Evolutionary conservation across 1,284 basidiomycete genomes (phyloP), one percentile per base, ranked within the genome.

Genomic region (Marasmius oreades): DNA sequence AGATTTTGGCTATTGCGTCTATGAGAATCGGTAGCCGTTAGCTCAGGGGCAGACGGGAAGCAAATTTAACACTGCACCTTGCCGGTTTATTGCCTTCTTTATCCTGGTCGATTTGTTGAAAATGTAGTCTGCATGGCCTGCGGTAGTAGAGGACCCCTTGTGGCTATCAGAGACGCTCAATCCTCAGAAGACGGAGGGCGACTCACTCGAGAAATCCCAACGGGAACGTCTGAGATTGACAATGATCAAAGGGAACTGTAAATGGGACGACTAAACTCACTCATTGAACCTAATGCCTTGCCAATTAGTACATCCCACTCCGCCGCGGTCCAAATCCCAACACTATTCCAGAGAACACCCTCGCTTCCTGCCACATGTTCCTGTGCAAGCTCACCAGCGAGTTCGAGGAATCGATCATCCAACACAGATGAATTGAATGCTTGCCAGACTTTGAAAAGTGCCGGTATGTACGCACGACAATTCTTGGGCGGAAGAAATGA

Each of bases 301-400:
- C 89, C 87, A 69, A 95, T 86, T 57, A 99, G 76, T 37, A 90
- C 77, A 56, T 86, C 84, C 84, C 93, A 99, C 70, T 99, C 88
- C 37, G 83, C 75, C 57, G 93, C 83, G 6, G 84, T 90, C 81
- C 95, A 97, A 58, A 99, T 92, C 22, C 92, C 93, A 20, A 95
- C 80, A 60, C 93, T 89, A 66, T 85, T 86, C 82, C 88, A 89
- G 55, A 73, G 69, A 4, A 81, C 78, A 34, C 78, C 77, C 57
- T 72, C 70, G 14, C 79, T 82, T 22, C 83, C 81, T 43, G 70
- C 67, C 28, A 93, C 78, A 66, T 95, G 90, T 65, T 90, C 85
- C 66, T 92, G 86, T 0, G 91, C 79, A 12, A 96, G 73, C 34
- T 86, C 78, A 37, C 89, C 91, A 55, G 88, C 84, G 5, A 95